These are phyloP conservation scores for Leavenworthia alabamica DNA, from an alignment of 345 rosid species.

Conservation along the genomic window DNA sequence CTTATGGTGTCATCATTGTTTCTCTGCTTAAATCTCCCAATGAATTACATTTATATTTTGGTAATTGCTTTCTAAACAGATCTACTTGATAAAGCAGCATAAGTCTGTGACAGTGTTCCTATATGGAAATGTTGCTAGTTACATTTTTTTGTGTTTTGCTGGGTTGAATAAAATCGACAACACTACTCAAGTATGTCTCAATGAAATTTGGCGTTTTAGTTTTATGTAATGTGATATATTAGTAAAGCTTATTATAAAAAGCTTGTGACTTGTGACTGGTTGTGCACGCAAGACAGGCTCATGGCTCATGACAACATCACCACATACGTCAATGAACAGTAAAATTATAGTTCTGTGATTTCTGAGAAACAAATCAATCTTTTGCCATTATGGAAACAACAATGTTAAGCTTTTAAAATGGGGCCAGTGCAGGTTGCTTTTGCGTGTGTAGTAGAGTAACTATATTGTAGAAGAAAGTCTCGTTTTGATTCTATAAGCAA, in stretches of 20 bases:
- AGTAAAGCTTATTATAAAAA: no score
- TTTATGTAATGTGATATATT: no score
- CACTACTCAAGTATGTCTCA: constrained; percentile 2
- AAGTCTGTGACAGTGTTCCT: constrained; percentile 6
- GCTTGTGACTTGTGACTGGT: no score
- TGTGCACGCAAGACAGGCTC: no score
- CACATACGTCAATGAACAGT: background rate
- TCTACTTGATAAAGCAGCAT: no score
- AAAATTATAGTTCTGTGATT: no score
- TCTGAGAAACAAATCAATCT: background rate
- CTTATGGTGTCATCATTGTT: background rate
- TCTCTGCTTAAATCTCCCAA: constrained; percentile 24
- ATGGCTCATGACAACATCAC: background rate
- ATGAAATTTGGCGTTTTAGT: no score
- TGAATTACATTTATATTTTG: no score
- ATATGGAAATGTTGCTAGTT: constrained; percentile 10
- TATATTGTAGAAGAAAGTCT: background rate
- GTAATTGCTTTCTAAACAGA: no score
- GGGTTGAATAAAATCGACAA: constrained; percentile 12
- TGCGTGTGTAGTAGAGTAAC: background rate
- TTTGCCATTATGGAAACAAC: background rate
- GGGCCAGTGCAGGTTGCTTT: background rate
- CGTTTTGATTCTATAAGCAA: background rate
- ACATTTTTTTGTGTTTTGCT: background rate
- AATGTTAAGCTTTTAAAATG: background rate